A percentile compares a stretch with the other conserved stretches of the same genome.
These are phyloP conservation scores for Lizonia empirigonia DNA, from an alignment of 2,329 filamentous ascomycete genomes.

Conservation along the genomic window DNA sequence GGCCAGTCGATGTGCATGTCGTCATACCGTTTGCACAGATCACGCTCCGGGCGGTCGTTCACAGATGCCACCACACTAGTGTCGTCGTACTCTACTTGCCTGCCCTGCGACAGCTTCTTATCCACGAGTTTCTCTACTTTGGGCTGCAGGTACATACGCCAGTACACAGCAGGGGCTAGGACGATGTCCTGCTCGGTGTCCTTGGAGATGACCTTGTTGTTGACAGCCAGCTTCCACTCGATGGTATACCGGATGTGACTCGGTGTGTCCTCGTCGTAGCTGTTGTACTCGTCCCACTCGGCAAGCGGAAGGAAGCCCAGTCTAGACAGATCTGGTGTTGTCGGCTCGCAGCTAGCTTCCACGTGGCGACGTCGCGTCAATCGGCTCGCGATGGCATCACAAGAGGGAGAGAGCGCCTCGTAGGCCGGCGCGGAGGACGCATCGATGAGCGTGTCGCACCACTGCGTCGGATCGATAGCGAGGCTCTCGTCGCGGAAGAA, in stretches of 20 bases:
- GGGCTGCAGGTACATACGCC: conserved; percentile 7
- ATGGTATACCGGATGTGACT: conserved; percentile 32
- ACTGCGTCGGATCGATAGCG: too few species aligned
- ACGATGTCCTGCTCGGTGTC: background rate
- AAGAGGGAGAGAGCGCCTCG: too few species aligned
- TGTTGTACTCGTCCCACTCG: conserved; percentile 22
- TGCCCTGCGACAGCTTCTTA: conserved; percentile 17
- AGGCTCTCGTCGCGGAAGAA: too few species aligned
- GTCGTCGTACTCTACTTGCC: conserved; percentile 14
- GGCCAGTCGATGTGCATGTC: background rate
- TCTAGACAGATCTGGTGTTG: too few species aligned
- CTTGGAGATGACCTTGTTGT: background rate
- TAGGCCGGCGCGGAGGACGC: too few species aligned
- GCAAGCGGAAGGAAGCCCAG: too few species aligned
- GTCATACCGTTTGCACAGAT: background rate
- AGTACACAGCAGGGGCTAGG: conserved; percentile 22
- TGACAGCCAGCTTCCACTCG: background rate
- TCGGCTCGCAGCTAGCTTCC: too few species aligned
- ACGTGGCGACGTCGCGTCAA: too few species aligned
- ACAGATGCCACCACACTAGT: conserved; percentile 29
- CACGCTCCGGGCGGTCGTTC: conserved; percentile 28
- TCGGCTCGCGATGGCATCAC: too few species aligned
- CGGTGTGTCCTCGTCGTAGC: conserved; percentile 24
- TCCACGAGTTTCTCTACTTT: conserved; percentile 18
- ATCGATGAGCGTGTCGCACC: too few species aligned